A percentile compares a stretch with the other conserved stretches of the same genome.
Evolutionary conservation across 345 rosid species (phyloP).

Genomic region (Salix suchowensis): DNA sequence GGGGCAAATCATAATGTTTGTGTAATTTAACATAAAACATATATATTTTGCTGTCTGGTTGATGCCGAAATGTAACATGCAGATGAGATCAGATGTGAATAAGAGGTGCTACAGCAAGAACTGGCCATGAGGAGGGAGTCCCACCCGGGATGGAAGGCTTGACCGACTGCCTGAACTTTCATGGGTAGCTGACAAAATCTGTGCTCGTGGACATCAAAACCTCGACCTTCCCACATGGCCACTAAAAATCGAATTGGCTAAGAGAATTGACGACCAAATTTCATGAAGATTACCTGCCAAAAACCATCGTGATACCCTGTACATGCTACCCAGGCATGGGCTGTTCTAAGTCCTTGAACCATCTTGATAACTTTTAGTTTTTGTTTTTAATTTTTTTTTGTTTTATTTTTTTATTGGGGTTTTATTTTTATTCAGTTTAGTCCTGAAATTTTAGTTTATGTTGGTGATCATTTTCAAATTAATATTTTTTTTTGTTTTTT

Average conservation of each 20-base stretch:
- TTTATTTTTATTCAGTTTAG: too few species aligned
- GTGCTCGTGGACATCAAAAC: not conserved
- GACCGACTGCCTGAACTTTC: not conserved
- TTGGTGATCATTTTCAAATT: too few species aligned
- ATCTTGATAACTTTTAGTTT: too few species aligned
- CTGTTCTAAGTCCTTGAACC: not conserved
- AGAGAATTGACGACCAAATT: not conserved
- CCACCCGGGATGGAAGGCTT: not conserved
- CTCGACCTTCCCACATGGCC: not conserved
- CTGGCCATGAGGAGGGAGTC: not conserved
- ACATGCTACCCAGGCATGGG: constrained; percentile 9
- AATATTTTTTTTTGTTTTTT: too few species aligned
- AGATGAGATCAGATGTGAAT: not conserved
- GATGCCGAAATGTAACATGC: too few species aligned
- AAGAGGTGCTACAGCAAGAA: not conserved
- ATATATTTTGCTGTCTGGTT: too few species aligned
- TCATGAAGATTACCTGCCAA: not conserved
- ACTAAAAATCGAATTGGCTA: not conserved
- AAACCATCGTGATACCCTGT: not conserved
- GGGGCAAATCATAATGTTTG: too few species aligned
- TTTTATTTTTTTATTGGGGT: too few species aligned
- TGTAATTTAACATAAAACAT: too few species aligned
- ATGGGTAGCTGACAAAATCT: not conserved
- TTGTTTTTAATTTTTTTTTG: too few species aligned
- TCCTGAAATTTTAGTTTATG: too few species aligned